Base-by-base conservation (phyloP, 2,329 filamentous ascomycete genomes). In the Trichoderma arundinaceum region DNA sequence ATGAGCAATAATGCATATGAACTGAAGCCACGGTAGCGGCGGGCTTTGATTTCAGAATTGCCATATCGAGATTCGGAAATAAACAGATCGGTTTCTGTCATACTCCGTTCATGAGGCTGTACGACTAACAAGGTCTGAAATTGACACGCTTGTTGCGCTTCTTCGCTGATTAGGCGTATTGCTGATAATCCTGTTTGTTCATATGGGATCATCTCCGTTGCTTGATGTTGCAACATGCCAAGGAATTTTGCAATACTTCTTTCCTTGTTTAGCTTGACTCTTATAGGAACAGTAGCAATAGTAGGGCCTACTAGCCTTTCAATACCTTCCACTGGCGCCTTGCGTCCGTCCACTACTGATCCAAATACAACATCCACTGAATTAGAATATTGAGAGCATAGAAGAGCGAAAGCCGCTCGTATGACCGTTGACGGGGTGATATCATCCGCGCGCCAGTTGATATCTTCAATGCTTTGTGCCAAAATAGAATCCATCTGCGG, bases 291-390 rank as follows among this genome's bases (percentile, higher is more conserved):
- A 12, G 63, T 65, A 12, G 63, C 63, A 19, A 65, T 59, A 4
- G 63, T 60, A 10, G 63, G 63, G 19, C 53, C 63, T 32, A 35
- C 44, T 15, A 65, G n/a, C 13, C 44, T 52, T 17, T 60, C 63
- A 32, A 60, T 60, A 19, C 63, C 63, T 35, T 33, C 33, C 19
- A 65, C 54, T 12, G 63, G 22, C n/a, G 54, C 52, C 9, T 65
- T 65, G 41, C 63, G 52, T n/a, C 63, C 63, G 41, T 38, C 33
- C 10, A 65, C 53, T 15, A 52, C 44, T 17, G 63, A 33, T 10
- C 63, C 63, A 52, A 65, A 65, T 43, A 65, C 63, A 15, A 65
- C 44, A 38, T 65, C 63, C 15, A 17, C 17, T 12, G 54, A 59
- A 44, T 52, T 60, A 7, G 63, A 51, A 33, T 59, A 59, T 15